Evolutionary conservation across 768 basidiomycete species (phyloP), one percentile per base, ranked within the genome.

Genomic region (Kondoa malvinella): DNA sequence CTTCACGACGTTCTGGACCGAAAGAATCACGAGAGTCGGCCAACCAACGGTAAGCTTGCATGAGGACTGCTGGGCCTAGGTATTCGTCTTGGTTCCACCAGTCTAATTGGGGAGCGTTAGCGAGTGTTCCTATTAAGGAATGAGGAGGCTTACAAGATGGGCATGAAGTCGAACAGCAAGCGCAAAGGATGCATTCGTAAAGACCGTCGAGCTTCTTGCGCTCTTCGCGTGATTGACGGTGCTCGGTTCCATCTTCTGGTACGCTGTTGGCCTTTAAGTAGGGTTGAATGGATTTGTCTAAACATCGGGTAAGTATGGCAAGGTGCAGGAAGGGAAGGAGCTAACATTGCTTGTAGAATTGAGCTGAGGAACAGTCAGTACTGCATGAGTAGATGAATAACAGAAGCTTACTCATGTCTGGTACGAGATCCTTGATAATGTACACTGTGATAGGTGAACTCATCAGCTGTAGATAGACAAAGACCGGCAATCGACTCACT

Each of bases 11-110:
- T 75, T 90, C 81, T 1, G 84, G 83, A 14, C 82, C 83, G 75
- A 88, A 82, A 26, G 85, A 77, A 76, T 97, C 94, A 73, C 94
- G 81, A 60, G 90, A 94, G 76, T 97, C 94, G 0, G 92, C 92
- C 76, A 99, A 94, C 94, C 94, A 97, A 72, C 92, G 82, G 31
- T 65, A 68, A 50, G 65, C 69, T 74, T 91, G 88, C 90, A 96
- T 91, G 74, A 96, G 80, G 0, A 92, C 92, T 0, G 94, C 94
- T 3, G 94, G 94, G 34, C 94, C 92, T 56, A 99, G 87, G 78
- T 99, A 99, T 78, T 91, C 88, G 76, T 96, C 92, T 79, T 92
- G 90, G 80, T 96, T 97, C 94, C 94, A 97, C 94, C 94, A 96
- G 79, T 97, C 40, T 50, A 21, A 8, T 50, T n/a, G n/a, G n/a